phyloP scores from a whole-genome alignment of 192 early-diverging fungal genomes.

The Geranomyces variabilis region DNA sequence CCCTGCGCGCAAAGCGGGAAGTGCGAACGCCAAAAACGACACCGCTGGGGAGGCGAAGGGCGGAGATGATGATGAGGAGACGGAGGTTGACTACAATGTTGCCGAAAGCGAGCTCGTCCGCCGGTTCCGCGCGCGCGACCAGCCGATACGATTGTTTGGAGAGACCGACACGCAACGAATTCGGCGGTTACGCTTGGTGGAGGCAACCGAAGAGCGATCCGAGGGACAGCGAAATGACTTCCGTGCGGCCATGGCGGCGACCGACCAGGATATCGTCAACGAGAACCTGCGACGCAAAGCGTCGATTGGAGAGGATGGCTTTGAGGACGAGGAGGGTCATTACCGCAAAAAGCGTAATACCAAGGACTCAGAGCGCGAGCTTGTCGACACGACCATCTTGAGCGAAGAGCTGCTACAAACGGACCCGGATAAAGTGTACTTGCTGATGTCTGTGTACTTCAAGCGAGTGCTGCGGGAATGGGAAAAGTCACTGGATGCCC shows the following conservation, averaged over 20 bases:
- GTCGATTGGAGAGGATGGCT: constrained; percentile 47
- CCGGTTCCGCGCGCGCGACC: constrained; percentile 80
- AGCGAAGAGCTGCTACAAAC: constrained; percentile 71
- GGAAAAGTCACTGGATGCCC: constrained; percentile 73
- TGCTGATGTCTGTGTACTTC: constrained; percentile 81
- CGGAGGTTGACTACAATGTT: constrained; percentile 55
- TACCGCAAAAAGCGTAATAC: constrained; percentile 51
- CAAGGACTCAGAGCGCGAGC: constrained; percentile 54
- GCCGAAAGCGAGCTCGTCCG: constrained; percentile 75
- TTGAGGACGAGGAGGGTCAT: constrained; percentile 45
- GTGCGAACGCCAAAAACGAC: neutral
- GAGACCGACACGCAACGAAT: constrained; percentile 82
- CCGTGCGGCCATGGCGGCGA: constrained; percentile 76
- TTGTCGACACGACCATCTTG: constrained; percentile 75
- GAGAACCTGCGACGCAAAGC: constrained; percentile 67
- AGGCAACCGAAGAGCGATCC: constrained; percentile 77
- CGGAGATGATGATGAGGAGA: constrained; percentile 25
- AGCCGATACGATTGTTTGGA: constrained; percentile 92
- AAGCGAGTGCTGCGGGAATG: constrained; percentile 85
- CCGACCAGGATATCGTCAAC: constrained; percentile 76
- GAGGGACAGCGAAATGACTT: constrained; percentile 93
- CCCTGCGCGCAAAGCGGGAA: neutral
- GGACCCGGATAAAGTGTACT: constrained; percentile 74
- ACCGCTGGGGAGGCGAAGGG: neutral
- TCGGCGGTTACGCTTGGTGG: constrained; percentile 76